Base-by-base conservation (phyloP, 2,329 filamentous ascomycete species). In the Falciphora oryzae region DNA sequence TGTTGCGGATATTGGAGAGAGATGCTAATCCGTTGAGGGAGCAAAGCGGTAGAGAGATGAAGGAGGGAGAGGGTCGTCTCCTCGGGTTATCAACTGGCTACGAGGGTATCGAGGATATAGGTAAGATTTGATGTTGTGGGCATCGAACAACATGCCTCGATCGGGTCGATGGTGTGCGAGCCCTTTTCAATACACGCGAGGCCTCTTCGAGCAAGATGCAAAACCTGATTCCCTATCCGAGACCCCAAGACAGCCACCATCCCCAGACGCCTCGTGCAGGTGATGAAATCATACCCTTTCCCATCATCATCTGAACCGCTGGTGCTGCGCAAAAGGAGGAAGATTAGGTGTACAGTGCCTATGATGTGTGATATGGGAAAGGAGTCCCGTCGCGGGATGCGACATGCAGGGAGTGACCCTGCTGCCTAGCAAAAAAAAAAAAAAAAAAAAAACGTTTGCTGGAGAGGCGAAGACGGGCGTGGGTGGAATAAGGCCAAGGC, bases 201-300 rank as follows among this genome's bases (percentile, higher is more conserved):
- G 56, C 62, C 58, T 60, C 58, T 60, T 35, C 22, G 16, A 53
- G 3, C 44, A 8, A 25, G 44, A 53, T n/a, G 44, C 44, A 64
- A 65, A 65, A 65, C 65, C 53, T 53, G 65, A 65, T 65, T 65
- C 62, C 56, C 6, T 29, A 44, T n/a, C 53, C 25, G 25, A 35
- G 18, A 60, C 44, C 44, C 44, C 44, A 53, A 53, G 44, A 53
- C 44, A 13, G 28, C 22, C 6, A n/a, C 44, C 44, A 11, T 35
- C 16, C 11, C 8, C 28, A n/a, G 32, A 32, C 13, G 32, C 38
- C 38, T 6, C 44, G 29, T 44, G 58, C 18, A 32, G 35, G 31
- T 62, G 62, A 65, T 65, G 65, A 65, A 65, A 65, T 65, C 65
- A 65, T 65, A 61, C 50, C 56, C 29, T 62, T 50, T 38, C 50